Evolutionary conservation across 2,329 filamentous ascomycete genomes (phyloP).

Genomic region (Trichoderma harzianum): DNA sequence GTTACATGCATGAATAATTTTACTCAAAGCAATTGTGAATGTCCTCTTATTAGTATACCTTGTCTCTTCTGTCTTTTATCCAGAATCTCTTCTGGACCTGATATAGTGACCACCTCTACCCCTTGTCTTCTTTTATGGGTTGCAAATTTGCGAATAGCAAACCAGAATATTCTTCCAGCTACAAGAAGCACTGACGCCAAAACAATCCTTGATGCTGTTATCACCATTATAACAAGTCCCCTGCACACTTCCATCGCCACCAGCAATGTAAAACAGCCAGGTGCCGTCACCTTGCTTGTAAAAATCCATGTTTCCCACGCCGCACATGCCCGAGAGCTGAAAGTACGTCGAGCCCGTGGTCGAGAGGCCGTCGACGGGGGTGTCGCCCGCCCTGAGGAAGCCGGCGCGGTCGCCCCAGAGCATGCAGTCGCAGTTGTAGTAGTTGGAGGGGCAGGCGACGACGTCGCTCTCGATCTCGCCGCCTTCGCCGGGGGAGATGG

Average conservation of each 20-base stretch:
- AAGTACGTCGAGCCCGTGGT: neutral
- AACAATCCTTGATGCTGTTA: neutral
- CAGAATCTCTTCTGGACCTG: neutral
- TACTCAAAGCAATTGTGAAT: neutral
- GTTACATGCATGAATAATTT: neutral
- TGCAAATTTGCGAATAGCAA: neutral
- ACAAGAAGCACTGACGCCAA: neutral
- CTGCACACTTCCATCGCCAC: neutral
- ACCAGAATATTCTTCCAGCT: neutral
- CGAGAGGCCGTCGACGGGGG: neutral
- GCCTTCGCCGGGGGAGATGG: neutral
- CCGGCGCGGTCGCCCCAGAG: neutral
- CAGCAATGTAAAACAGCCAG: neutral
- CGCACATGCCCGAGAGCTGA: neutral
- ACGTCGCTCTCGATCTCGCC: neutral
- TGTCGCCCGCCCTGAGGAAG: neutral
- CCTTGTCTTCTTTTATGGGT: neutral
- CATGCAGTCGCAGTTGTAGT: neutral
- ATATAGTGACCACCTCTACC: neutral
- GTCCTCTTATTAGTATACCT: neutral
- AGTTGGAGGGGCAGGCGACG: neutral
- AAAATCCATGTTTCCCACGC: neutral
- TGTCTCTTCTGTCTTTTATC: neutral
- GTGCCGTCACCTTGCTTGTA: neutral
- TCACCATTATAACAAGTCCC: neutral